phyloP scores from a whole-genome alignment of 2,329 filamentous ascomycete species.

The Neonectria hederae region DNA sequence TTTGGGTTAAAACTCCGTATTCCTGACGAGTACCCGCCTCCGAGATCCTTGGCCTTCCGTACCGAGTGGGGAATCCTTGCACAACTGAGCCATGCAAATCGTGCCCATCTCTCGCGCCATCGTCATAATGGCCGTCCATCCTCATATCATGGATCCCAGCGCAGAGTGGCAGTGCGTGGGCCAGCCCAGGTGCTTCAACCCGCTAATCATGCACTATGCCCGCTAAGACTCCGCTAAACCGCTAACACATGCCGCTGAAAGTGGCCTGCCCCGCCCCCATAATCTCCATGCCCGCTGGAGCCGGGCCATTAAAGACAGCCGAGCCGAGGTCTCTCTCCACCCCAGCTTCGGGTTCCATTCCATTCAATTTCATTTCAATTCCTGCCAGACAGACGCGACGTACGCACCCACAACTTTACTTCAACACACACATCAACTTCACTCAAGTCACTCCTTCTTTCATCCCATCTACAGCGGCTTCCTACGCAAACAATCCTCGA shows the following conservation, averaged over 20 bases:
- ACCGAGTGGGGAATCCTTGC: slow-evolving; percentile 21
- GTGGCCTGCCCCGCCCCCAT: background rate
- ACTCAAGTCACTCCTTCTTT: background rate
- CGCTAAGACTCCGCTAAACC: slow-evolving; percentile 1
- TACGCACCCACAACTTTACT: background rate
- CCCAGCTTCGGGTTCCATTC: background rate
- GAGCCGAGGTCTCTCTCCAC: background rate
- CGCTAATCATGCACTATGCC: slow-evolving; percentile 3
- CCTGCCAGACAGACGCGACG: background rate
- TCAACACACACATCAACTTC: background rate
- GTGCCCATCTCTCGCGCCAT: background rate
- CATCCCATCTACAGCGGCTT: background rate
- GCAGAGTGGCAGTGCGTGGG: no score
- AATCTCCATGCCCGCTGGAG: background rate
- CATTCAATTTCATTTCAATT: background rate
- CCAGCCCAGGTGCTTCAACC: background rate
- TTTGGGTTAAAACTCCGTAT: background rate
- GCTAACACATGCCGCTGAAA: slow-evolving; percentile 5
- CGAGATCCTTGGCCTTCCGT: background rate
- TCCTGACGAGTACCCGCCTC: background rate
- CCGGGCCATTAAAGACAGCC: background rate
- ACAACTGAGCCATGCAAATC: background rate
- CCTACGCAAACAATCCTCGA: background rate
- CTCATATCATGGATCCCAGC: background rate
- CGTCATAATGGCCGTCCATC: background rate